A percentile compares a stretch with the other conserved stretches of the same genome.
Evolutionary conservation across 2,329 filamentous ascomycete species (phyloP).

Genomic region (Chaetomium sp.): DNA sequence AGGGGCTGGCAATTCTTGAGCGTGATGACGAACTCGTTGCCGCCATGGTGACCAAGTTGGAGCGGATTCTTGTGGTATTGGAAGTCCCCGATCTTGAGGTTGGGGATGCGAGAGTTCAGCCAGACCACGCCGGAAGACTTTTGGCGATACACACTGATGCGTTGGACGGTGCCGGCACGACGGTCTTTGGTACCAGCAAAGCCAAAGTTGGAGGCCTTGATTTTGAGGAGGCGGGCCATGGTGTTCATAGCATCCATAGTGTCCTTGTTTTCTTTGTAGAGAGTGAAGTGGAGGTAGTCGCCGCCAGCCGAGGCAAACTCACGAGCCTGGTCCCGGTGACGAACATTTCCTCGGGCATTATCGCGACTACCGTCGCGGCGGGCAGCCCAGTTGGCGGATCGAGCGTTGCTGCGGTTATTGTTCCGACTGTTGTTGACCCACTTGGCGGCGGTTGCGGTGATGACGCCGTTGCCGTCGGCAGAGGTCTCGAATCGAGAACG

Average conservation of each 20-base stretch:
- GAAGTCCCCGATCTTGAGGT: slow-evolving; percentile 70
- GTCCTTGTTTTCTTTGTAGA: slow-evolving; percentile 96
- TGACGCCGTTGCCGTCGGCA: slow-evolving; percentile 52
- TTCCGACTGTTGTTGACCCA: slow-evolving; percentile 40
- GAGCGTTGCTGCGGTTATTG: background rate
- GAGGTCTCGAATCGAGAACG: slow-evolving; percentile 68
- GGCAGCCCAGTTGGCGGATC: slow-evolving; percentile 11
- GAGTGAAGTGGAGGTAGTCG: slow-evolving; percentile 80
- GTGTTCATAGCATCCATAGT: slow-evolving; percentile 86
- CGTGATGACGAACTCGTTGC: slow-evolving; percentile 91
- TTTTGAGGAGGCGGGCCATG: slow-evolving; percentile 65
- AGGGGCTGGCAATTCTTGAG: slow-evolving; percentile 73
- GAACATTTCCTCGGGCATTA: background rate
- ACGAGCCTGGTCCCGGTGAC: slow-evolving; percentile 14
- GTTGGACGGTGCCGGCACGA: slow-evolving; percentile 77
- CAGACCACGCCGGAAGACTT: slow-evolving; percentile 54
- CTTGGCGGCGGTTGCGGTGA: slow-evolving; percentile 56
- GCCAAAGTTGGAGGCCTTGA: slow-evolving; percentile 67
- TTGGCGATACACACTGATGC: slow-evolving; percentile 57
- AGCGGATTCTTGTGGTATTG: slow-evolving; percentile 66
- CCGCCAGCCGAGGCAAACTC: slow-evolving; percentile 39
- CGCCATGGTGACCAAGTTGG: slow-evolving; percentile 73
- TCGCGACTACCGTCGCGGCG: slow-evolving; percentile 18
- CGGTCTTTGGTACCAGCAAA: slow-evolving; percentile 86
- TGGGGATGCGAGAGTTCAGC: slow-evolving; percentile 58